These are phyloP conservation scores for Salix caprea DNA, from an alignment of 345 rosid species.

Conservation along the genomic window DNA sequence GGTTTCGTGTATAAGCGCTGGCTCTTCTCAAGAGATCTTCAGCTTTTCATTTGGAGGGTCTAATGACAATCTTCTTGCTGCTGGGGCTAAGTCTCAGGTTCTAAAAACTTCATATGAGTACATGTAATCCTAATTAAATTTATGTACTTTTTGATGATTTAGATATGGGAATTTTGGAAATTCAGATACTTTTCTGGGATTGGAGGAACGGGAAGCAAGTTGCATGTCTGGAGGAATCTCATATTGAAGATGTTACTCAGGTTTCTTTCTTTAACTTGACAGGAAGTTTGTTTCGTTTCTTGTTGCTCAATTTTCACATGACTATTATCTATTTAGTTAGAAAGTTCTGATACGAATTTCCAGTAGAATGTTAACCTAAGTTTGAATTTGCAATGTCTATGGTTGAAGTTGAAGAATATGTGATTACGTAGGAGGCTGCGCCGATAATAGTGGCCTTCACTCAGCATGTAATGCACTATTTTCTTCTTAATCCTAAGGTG, in stretches of 20 bases:
- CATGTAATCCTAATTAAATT: neutral
- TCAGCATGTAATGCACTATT: neutral
- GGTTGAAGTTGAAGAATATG: neutral
- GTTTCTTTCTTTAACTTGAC: slow-evolving; percentile 25
- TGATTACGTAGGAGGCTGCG: neutral
- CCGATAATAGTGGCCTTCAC: neutral
- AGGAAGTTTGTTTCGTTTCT: neutral
- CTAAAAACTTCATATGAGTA: neutral
- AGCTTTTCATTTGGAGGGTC: slow-evolving; percentile 82
- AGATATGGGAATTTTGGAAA: neutral
- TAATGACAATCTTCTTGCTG: slow-evolving; percentile 66
- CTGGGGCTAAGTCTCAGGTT: slow-evolving; percentile 87
- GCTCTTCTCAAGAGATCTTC: slow-evolving; percentile 57
- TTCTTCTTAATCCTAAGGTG: neutral
- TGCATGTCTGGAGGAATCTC: slow-evolving; percentile 88
- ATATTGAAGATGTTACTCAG: slow-evolving; percentile 89
- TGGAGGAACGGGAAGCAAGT: slow-evolving; percentile 92
- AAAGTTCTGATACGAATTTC: neutral
- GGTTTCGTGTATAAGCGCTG: slow-evolving; percentile 58
- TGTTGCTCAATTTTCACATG: neutral
- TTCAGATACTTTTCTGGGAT: slow-evolving; percentile 81
- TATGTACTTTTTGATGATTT: neutral
- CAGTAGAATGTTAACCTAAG: neutral
- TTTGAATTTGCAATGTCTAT: neutral
- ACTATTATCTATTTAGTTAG: neutral